A percentile compares a stretch with the other conserved stretches of the same genome.
These are phyloP conservation scores for Tricholoma flavovirens DNA, from an alignment of 768 basidiomycete species.

Conservation along the genomic window DNA sequence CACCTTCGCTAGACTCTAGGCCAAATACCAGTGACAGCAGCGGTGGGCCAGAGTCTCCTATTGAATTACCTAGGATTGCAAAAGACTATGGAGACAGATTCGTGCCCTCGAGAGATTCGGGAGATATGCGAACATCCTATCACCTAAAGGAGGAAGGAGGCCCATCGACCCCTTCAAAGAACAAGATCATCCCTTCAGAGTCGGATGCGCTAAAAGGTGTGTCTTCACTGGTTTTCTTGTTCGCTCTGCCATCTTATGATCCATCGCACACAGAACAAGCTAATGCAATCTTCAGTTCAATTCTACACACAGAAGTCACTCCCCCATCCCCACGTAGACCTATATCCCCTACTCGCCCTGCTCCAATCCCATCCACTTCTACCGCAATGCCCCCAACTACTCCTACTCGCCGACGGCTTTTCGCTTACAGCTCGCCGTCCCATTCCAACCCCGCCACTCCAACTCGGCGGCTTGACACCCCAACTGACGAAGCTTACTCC, in stretches of 20 bases:
- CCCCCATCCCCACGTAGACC: constrained; percentile 60
- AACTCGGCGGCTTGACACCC: constrained; percentile 64
- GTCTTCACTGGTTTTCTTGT: constrained; percentile 8
- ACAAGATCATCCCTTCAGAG: constrained; percentile 59
- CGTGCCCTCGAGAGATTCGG: constrained; percentile 58
- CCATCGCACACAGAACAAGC: constrained; percentile 58
- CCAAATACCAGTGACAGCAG: constrained; percentile 52
- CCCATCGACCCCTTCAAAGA: constrained; percentile 56
- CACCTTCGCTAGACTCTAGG: constrained; percentile 52
- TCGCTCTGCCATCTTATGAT: constrained; percentile 1
- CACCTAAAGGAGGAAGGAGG: constrained; percentile 56
- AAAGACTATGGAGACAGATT: constrained; percentile 60
- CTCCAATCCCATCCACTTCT: constrained; percentile 34
- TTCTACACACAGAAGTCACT: constrained; percentile 74
- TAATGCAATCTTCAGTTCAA: constrained; percentile 72
- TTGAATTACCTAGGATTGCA: constrained; percentile 28
- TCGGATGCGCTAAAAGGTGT: constrained; percentile 73
- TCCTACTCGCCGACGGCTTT: constrained; percentile 56
- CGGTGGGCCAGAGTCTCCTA: constrained; percentile 37
- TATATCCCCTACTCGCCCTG: constrained; percentile 52
- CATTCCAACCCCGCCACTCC: constrained; percentile 53
- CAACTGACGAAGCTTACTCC: constrained; percentile 84
- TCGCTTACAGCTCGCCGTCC: constrained; percentile 61
- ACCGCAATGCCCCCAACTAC: constrained; percentile 39
- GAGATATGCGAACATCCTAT: constrained; percentile 63